Evolutionary conservation across 2,329 filamentous ascomycete species (phyloP), one percentile per base, ranked within the genome.

Genomic region (Macroventuria anomochaeta): DNA sequence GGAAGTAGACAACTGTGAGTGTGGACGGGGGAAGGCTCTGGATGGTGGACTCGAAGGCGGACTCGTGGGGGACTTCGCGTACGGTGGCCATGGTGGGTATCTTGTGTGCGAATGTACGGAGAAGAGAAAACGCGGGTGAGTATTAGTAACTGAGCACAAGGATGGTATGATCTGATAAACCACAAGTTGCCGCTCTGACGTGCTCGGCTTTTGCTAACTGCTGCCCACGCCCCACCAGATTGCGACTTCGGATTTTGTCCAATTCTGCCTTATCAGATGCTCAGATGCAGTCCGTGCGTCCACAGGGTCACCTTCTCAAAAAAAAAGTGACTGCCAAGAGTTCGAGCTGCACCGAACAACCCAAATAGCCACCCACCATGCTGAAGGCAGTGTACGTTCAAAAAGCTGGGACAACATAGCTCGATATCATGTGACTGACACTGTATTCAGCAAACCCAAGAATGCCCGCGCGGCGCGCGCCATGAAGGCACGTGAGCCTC

Each of bases 381-480:
- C 34, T 72, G 55, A 70, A 69, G 57, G 53, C 62, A 62, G 68
- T 64, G 69, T 73, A 62, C 23, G 69, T 59, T 12, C 17, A 36
- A 2, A 7, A 18, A 21, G 18, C 21, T 6, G 7, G 3, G 12
- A 13, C 3, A 13, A 2, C 0, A 2, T 1, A n/a, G 3, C 25
- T 4, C 11, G 2, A 1, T 15, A 2, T 1, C 7, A 7, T 5
- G n/a, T 50, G 46, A 53, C 61, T 58, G 38, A 57, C 36, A 3
- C 1, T 5, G 7, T 20, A 11, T 8, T 3, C 53, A 87, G 85
- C 60, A 88, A 88, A 79, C 85, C 88, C 54, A 87, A 87, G 68
- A 90, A 87, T 77, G 92, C 93, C 66, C 92, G 95, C 81, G 95
- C 92, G 53, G 96, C 96, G 83, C 89, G 95, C 67, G 93, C 91